Evolutionary conservation across 345 rosid genomes (phyloP), one percentile per base, ranked within the genome.

Genomic region (Mercurialis annua): DNA sequence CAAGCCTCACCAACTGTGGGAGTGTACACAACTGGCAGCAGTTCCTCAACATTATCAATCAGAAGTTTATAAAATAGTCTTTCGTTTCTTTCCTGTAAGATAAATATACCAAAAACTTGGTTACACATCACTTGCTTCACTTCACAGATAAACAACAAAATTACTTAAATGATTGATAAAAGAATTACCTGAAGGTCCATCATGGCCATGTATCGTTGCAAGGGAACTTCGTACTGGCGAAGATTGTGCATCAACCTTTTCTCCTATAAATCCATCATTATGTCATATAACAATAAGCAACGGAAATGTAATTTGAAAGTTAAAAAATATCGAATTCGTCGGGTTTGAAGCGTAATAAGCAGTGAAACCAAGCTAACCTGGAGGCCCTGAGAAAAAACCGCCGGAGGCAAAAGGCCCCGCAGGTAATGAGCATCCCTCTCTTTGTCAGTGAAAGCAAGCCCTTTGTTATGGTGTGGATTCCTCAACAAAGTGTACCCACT

Each of bases 1-100:
- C 98, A 93, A 72, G 98, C 98, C 81, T 93, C 98, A 0, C 96
- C 98, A 20, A 93, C 98, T 1, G 97, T 93, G 1, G 97, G 98
- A 34, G 98, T 93, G 79, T 93, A 93, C 64, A 90, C 98, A 69
- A 87, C 83, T 1, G 98, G 98, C 27, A 93, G 90, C 50, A 90
- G 73, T 64, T 93, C 98, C 81, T 90, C 97, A 38, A 93, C 98
- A 62, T 90, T 85, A 73, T 90, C 98, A 7, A 93, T 77, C 73
- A 93, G 78, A 67, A 93, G 94, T 85, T 90, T 93, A 82, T 93
- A 93, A 77, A 93, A 93, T 57, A 93, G 74, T 74, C 88, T 86
- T 80, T 90, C 96, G 64, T 93, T 93, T 71, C 92, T 89, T 79
- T 93, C 97, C 98, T 91, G 87, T 7, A 78, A 54, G 60, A 66